Percentiles rank a stretch among this genome's conserved stretches.
These are phyloP conservation scores for Multifurca ochricompacta DNA, from an alignment of 768 basidiomycete species.

Conservation along the genomic window DNA sequence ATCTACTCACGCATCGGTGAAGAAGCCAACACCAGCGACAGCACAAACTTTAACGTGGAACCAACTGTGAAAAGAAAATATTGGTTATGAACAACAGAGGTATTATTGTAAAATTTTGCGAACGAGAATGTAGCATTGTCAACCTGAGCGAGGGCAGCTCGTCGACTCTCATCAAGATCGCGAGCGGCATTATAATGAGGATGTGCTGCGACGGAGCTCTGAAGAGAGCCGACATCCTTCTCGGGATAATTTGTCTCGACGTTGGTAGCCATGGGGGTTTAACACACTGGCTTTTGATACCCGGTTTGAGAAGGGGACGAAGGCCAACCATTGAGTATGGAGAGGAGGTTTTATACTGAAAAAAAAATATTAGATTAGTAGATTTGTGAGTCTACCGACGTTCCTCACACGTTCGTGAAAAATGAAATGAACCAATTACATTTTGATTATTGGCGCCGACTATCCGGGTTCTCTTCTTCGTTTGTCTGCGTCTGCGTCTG, in stretches of 20 bases:
- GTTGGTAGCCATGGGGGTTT: slow-evolving; percentile 2
- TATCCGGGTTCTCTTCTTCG: neutral
- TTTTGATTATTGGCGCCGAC: neutral
- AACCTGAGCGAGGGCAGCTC: slow-evolving; percentile 76
- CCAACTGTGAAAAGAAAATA: slow-evolving; percentile 27
- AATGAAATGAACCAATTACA: neutral
- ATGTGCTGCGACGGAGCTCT: neutral
- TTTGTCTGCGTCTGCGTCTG: no score
- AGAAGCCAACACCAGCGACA: slow-evolving; percentile 77
- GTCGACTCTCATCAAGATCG: slow-evolving; percentile 59
- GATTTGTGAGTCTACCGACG: no score
- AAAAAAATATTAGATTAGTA: neutral
- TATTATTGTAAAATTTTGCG: slow-evolving; percentile 23
- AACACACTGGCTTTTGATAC: neutral
- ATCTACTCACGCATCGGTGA: slow-evolving; percentile 65
- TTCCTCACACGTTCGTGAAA: slow-evolving; percentile 20
- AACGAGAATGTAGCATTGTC: slow-evolving; percentile 84
- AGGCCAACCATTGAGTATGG: neutral
- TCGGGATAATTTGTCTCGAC: neutral
- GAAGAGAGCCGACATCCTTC: slow-evolving; percentile 6
- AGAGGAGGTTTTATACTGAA: slow-evolving; percentile 5
- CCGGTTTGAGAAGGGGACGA: neutral
- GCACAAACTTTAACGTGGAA: slow-evolving; percentile 42
- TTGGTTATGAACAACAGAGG: neutral
- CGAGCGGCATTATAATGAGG: neutral